These are phyloP conservation scores for Xerocomus nothofagi DNA, from an alignment of 1,284 basidiomycete genomes.

Conservation along the genomic window DNA sequence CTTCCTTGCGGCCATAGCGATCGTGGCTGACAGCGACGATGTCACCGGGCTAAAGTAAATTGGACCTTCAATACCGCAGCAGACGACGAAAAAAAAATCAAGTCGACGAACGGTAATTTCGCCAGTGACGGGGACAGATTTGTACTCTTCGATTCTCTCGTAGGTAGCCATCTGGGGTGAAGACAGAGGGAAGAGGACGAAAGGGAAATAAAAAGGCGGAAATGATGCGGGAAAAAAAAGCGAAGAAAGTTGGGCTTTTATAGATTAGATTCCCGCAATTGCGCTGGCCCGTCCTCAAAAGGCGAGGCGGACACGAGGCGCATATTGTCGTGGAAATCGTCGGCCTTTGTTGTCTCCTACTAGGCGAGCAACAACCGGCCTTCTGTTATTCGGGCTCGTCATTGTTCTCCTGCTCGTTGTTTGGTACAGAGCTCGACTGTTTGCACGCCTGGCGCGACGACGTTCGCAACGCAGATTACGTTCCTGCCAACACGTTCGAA, in stretches of 20 bases:
- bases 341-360: constrained; percentile 17
- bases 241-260: constrained; percentile 40
- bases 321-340: constrained; percentile 23
- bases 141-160: constrained; percentile 36
- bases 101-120: constrained; percentile 37
- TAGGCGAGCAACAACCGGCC: constrained; percentile 9
- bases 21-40: constrained; percentile 73
- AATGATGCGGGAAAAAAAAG: constrained; percentile 24
- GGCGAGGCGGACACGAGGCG: constrained; percentile 51
- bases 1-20: constrained; percentile 61
- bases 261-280: constrained; percentile 43
- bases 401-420: constrained; percentile 8
- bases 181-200: constrained; percentile 6
- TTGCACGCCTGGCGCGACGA: constrained; percentile 1
- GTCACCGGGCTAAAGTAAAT: constrained; percentile 60
- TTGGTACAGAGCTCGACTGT: constrained; percentile 2
- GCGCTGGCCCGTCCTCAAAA: constrained; percentile 25
- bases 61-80: background rate
- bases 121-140: constrained; percentile 21
- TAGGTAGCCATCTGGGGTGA: constrained; percentile 32
- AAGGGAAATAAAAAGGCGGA: constrained; percentile 20
- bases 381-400: background rate
- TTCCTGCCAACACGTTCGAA: constrained; percentile 5
- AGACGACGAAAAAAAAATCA: background rate
- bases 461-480: constrained; percentile 11